Evolutionary conservation across 768 basidiomycete genomes (phyloP), one percentile per base, ranked within the genome.

Genomic region (Russula vinacea): DNA sequence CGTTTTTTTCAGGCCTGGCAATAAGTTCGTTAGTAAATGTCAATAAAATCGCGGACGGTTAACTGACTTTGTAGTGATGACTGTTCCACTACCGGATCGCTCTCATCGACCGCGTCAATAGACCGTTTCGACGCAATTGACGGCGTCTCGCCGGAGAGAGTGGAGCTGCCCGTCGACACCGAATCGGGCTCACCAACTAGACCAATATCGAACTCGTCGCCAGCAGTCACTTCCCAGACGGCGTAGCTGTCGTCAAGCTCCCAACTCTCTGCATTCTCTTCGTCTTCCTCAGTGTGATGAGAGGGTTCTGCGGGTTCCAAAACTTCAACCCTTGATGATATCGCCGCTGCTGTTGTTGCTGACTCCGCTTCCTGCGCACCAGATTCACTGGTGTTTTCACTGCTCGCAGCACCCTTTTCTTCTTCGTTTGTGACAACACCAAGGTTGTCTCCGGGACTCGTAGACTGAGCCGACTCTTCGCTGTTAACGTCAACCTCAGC

Each of bases 211-310:
- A 61, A 35, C 26, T 65, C 60, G 33, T 65, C 59, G 33, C 59
- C 60, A 19, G 56, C 24, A 13, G 55, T 17, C 14, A 57, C 64
- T 7, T 65, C 64, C 59, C 64, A 61, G n/a, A 22, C 49, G 29
- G n/a, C 55, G 33, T 57, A 42, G 55, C 59, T 55, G 10, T 65
- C 64, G 56, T 65, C 64, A 44, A 65, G 64, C 14, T 65, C 64
- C 64, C 64, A 65, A 57, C 33, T 53, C 26, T 65, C 64, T 42
- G 60, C 47, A 22, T 65, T 60, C 2, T 65, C 64, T 13, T 65
- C 63, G 5, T 60, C 59, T 6, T 57, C 59, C 19, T 55, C 58
- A 3, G 58, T 32, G 19, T n/a, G 58, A n/a, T 55, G 29, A 49
- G 32, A 22, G 35, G 24, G 22, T n/a, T 42, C 17, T 14, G 22